Evolutionary conservation across 108 stramenopile genomes (phyloP).

Genomic region (Skeletonema tropicum): DNA sequence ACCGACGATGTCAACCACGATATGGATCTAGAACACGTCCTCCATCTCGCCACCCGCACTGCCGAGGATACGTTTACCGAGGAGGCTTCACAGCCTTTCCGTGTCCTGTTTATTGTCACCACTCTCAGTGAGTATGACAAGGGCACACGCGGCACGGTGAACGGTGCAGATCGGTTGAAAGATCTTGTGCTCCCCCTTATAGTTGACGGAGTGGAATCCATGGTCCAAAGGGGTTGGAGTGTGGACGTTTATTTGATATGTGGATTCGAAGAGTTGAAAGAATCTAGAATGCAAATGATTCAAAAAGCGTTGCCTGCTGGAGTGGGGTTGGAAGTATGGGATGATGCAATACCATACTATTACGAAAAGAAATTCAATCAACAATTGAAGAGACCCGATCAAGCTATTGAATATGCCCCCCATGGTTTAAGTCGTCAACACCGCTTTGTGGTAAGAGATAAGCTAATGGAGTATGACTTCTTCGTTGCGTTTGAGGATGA

Average conservation of each 20-base stretch:
- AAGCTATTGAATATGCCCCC: constrained; percentile 41
- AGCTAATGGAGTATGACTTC: constrained; percentile 72
- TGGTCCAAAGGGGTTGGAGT: constrained; percentile 51
- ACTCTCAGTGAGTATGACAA: constrained; percentile 72
- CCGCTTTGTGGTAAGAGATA: constrained; percentile 82
- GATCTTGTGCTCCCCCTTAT: constrained; percentile 71
- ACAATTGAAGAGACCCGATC: constrained; percentile 24
- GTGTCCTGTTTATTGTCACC: constrained; percentile 76
- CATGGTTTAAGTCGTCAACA: constrained; percentile 81
- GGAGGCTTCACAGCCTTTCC: constrained; percentile 21
- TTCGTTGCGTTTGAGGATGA: constrained; percentile 83
- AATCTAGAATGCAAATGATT: constrained; percentile 51
- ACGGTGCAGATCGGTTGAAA: constrained; percentile 71
- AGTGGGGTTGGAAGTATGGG: constrained; percentile 73
- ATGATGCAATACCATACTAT: constrained; percentile 70
- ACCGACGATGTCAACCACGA: constrained; percentile 8
- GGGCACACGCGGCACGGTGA: constrained; percentile 55
- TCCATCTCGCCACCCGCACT: constrained; percentile 33
- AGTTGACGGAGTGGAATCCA: constrained; percentile 63
- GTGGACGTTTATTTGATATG: constrained; percentile 52
- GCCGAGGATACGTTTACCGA: constrained; percentile 37
- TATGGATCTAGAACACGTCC: constrained; percentile 36
- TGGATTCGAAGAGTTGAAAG: constrained; percentile 32
- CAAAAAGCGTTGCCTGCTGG: constrained; percentile 50
- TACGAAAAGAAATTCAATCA: constrained; percentile 54